A percentile compares a stretch with the other conserved stretches of the same genome.
These are phyloP conservation scores for Trichoderma reesei DNA, from an alignment of 495 filamentous ascomycete genomes.

Conservation along the genomic window DNA sequence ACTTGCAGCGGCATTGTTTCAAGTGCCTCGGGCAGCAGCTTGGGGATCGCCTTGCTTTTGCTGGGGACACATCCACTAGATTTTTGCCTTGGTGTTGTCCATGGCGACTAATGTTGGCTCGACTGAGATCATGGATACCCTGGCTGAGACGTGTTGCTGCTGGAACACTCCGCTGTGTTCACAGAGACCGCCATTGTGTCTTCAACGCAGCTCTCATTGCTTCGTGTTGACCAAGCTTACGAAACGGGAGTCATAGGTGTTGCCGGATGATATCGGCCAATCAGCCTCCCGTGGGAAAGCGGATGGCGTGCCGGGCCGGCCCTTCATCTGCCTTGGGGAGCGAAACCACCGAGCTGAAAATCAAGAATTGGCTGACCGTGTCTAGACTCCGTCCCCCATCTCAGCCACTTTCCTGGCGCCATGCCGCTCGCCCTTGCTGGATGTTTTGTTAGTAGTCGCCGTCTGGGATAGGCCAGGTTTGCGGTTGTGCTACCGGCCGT, in stretches of 20 bases:
- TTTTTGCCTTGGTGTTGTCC: not conserved
- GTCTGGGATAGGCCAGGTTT: not conserved
- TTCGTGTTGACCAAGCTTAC: too few relatives aligned
- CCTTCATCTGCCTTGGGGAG: too few relatives aligned
- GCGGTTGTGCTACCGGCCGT: not conserved
- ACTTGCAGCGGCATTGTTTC: not conserved
- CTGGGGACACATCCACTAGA: not conserved
- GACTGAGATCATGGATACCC: not conserved
- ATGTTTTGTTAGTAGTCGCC: not conserved
- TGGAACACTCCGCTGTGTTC: not conserved
- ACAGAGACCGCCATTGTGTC: not conserved
- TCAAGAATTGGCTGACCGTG: not conserved
- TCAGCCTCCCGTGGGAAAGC: not conserved
- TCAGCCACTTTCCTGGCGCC: not conserved
- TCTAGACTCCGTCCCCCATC: not conserved
- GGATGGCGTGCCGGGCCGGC: too few relatives aligned
- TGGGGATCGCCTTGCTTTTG: not conserved
- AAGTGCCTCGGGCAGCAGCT: not conserved
- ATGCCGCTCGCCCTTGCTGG: not conserved
- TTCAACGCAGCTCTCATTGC: conserved; percentile 1
- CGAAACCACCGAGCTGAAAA: too few relatives aligned
- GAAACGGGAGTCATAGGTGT: too few relatives aligned
- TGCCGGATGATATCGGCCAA: not conserved
- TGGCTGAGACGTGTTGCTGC: not conserved
- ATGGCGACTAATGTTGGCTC: not conserved